phyloP scores from a whole-genome alignment of 2,329 filamentous ascomycete genomes.

The Bipolaris bicolor region DNA sequence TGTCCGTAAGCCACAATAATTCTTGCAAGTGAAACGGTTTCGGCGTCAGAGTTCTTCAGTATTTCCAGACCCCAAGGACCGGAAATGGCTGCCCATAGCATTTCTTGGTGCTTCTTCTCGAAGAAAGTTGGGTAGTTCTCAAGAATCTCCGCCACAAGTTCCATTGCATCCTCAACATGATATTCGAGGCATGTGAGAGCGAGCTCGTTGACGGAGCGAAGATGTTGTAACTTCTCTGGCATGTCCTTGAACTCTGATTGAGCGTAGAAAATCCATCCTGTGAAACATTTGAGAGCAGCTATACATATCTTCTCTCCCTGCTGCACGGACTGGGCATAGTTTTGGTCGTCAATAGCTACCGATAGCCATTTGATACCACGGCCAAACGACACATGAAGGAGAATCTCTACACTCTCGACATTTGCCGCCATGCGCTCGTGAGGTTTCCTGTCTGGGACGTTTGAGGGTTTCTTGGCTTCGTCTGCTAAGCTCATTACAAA shows the following conservation, averaged over 20 bases:
- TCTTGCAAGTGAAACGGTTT: conserved; percentile 43
- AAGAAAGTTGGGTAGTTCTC: conserved; percentile 47
- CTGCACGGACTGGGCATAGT: conserved; percentile 29
- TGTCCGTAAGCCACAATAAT: conserved; percentile 47
- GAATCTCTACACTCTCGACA: conserved; percentile 56
- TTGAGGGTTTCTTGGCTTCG: conserved; percentile 72
- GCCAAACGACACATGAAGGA: conserved; percentile 54
- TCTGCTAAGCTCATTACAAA: conserved; percentile 69
- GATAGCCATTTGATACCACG: conserved; percentile 45
- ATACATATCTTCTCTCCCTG: conserved; percentile 43
- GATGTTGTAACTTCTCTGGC: conserved; percentile 62
- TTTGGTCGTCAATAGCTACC: conserved; percentile 29
- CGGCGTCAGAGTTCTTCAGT: conserved; percentile 43
- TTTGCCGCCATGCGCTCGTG: conserved; percentile 61
- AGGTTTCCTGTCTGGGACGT: conserved; percentile 58
- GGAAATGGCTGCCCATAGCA: conserved; percentile 43
- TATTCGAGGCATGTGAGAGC: conserved; percentile 67
- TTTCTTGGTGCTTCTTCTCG: conserved; percentile 38
- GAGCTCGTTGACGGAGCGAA: conserved; percentile 65
- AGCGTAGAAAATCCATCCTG: conserved; percentile 74
- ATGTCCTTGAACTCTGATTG: conserved; percentile 67
- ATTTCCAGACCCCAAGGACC: conserved; percentile 47
- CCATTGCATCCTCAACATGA: conserved; percentile 55
- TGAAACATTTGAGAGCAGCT: conserved; percentile 45
- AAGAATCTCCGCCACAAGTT: conserved; percentile 45